phyloP scores from a whole-genome alignment of 2,329 filamentous ascomycete species.

The Botrytis elliptica region DNA sequence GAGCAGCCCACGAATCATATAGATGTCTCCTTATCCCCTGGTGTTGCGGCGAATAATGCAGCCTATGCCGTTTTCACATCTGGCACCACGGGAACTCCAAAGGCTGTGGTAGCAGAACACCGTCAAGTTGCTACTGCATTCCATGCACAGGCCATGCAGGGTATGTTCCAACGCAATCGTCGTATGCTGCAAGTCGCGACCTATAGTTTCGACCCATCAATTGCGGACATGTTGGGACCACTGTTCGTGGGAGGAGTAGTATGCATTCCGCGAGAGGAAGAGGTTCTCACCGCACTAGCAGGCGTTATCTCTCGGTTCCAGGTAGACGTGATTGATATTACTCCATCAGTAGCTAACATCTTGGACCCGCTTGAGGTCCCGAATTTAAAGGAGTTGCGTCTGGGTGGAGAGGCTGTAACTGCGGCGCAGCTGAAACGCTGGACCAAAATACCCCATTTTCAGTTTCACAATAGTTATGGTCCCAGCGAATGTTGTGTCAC shows the following conservation, averaged over 20 bases:
- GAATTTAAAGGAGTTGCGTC: background rate
- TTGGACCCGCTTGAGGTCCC: background rate
- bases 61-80: background rate
- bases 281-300: constrained; percentile 15
- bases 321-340: background rate
- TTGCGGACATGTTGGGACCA: constrained; percentile 28
- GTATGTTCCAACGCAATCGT: constrained; percentile 6
- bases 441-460: constrained; percentile 9
- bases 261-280: constrained; percentile 28
- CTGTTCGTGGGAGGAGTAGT: constrained; percentile 26
- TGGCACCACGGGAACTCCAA: constrained; percentile 19
- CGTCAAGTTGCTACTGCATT: constrained; percentile 1
- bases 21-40: background rate
- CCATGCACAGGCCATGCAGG: constrained; percentile 12
- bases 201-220: constrained; percentile 27
- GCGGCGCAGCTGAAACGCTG: background rate
- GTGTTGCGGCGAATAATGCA: background rate
- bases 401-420: background rate
- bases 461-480: constrained; percentile 27
- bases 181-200: constrained; percentile 26
- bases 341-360: background rate
- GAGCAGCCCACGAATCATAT: background rate
- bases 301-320: background rate
- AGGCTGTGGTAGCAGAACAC: constrained; percentile 18
- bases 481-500: constrained; percentile 10